Evolutionary conservation across 176 grass and related monocot genomes (phyloP).

Genomic region (Oryza australiensis): DNA sequence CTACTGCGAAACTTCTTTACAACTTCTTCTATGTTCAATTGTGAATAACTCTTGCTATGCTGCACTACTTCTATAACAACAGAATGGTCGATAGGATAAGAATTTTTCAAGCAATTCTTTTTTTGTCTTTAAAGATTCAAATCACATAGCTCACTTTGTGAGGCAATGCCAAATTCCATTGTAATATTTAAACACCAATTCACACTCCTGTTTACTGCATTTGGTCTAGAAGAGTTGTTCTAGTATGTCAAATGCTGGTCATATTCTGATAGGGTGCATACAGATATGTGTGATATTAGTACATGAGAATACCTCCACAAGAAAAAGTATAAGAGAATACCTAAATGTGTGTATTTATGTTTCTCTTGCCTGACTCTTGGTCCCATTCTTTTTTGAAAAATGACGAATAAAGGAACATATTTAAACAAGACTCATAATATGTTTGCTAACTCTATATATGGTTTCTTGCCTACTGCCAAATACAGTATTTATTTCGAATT

Average conservation of each 20-base stretch:
- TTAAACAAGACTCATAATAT: not conserved
- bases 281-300: not conserved
- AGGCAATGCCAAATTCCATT: conserved; percentile 1
- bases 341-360: not conserved
- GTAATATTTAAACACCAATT: conserved; percentile 8
- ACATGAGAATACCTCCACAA: not conserved
- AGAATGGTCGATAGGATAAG: not conserved
- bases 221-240: not conserved
- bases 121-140: not conserved
- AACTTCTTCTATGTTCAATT: not conserved
- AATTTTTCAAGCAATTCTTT: not conserved
- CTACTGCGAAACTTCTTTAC: not conserved
- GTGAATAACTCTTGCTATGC: not conserved
- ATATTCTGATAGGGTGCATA: not conserved
- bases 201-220: not conserved
- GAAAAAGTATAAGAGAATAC: not conserved
- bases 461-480: not conserved
- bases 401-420: not conserved
- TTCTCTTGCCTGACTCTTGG: not conserved
- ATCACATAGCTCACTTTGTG: not conserved
- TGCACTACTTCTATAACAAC: not conserved
- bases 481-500: not conserved
- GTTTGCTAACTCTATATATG: not conserved
- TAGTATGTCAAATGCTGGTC: not conserved
- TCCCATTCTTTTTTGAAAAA: not conserved